A percentile compares a stretch with the other conserved stretches of the same genome.
phyloP scores from a whole-genome alignment of 305 asterid genomes.

The Coffea humblotiana region DNA sequence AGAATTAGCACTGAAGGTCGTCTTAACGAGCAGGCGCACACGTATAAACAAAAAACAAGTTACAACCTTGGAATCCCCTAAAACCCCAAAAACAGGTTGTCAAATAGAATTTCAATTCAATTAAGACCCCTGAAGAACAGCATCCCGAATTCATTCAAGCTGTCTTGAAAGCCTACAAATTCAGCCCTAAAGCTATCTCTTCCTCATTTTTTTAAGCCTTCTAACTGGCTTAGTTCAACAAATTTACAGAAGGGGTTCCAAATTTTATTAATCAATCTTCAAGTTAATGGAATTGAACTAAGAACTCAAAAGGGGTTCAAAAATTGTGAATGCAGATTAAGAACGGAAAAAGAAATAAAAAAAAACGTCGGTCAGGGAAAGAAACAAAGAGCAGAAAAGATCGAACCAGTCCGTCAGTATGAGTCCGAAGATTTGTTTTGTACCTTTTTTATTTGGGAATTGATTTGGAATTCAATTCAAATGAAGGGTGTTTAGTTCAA shows the following conservation, averaged over 20 bases:
- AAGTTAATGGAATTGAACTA: not conserved
- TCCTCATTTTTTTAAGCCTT: not conserved
- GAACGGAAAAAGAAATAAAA: too few relatives aligned
- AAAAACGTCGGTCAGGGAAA: not conserved
- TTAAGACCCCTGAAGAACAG: not conserved
- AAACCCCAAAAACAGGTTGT: constrained; percentile 5
- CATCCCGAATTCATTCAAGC: not conserved
- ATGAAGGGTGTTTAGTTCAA: not conserved
- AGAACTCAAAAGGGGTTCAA: not conserved
- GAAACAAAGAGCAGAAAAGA: not conserved
- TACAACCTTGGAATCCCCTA: constrained; percentile 2
- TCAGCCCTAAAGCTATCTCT: constrained; percentile 3
- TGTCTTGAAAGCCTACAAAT: not conserved
- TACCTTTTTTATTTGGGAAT: not conserved
- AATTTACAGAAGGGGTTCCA: constrained; percentile 5
- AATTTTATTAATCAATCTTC: not conserved
- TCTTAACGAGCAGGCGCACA: not conserved
- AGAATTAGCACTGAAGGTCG: not conserved
- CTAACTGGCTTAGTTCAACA: not conserved
- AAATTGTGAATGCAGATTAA: not conserved
- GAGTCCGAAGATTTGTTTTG: not conserved
- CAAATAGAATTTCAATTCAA: not conserved
- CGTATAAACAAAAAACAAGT: not conserved
- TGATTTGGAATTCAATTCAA: not conserved
- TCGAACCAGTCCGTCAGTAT: constrained; percentile 6